Base-by-base conservation (phyloP, 345 rosid species). In the Rubroshorea leprosula region DNA sequence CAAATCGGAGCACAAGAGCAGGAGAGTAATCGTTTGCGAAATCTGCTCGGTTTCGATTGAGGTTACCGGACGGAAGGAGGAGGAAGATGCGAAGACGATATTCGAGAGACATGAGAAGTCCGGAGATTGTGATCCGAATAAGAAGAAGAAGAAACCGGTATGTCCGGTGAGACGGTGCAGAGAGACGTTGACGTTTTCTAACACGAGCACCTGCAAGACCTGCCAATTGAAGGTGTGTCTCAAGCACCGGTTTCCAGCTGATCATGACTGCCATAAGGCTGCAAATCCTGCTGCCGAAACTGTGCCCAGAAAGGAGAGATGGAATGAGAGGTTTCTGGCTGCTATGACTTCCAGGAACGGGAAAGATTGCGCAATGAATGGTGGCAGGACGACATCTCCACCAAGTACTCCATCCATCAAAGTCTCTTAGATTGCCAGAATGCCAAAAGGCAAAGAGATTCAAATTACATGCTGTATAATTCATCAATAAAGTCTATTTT, bases 171-270 rank as follows among this genome's bases (percentile, higher is more conserved):
- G 58, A 39, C 73, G 85, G 58, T 89, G 98, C 71, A 77, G 44
- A 80, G 86, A 84, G 80, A 43, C 72, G 45, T 53, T 92, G 61
- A 81, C 80, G 19, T 84, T 84, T 53, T 79, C 90, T 2, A 91
- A 91, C 52, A 75, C 86, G 0, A 60, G 63, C 31, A 69, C 80
- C 16, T 92, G 98, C 81, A 86, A 89, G 64, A 75, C 76, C 58
- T 89, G 96, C 57, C 72, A 71, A 3, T 54, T 83, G 39, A 82
- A 77, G 76, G 85, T 86, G 44, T 92, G 95, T 55, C 74, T 92
- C 53, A 78, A 74, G 63, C 96, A 92, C 22, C 60, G 96, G 71
- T 89, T 86, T 56, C 95, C 91, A 0, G 74, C 81, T 4, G 95
- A 84, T 44, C 96, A 92, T 59, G 62, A 61, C 16, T 86, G 98